A percentile compares a stretch with the other conserved stretches of the same genome.
Conservation (phyloP, 345 rosid species). For the Hypericum androsaemum region DNA sequence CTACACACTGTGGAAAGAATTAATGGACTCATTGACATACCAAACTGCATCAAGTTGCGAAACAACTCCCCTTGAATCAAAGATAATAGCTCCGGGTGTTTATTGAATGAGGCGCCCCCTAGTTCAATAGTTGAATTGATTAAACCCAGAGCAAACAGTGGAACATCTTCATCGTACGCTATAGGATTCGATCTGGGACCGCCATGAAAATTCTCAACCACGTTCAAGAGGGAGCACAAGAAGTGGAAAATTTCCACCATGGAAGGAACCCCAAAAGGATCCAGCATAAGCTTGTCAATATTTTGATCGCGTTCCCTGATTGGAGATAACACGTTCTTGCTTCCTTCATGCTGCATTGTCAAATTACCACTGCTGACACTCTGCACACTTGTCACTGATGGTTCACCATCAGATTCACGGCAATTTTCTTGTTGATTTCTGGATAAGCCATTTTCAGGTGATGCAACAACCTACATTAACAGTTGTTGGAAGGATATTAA, state of each 20-base stretch:
- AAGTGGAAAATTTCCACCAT: conserved; percentile 68
- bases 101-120: conserved; percentile 29
- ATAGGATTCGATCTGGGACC: conserved; percentile 51
- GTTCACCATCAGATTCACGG: conserved; percentile 25
- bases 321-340: conserved; percentile 17
- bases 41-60: conserved; percentile 64
- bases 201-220: conserved; percentile 36
- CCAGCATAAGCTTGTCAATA: conserved; percentile 35
- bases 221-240: conserved; percentile 57
- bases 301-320: conserved; percentile 29
- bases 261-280: conserved; percentile 64
- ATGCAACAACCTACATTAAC: conserved; percentile 31
- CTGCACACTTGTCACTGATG: conserved; percentile 16
- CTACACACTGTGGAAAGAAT: conserved; percentile 70
- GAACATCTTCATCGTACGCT: conserved; percentile 74
- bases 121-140: conserved; percentile 62
- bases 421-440: conserved; percentile 42
- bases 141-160: conserved; percentile 64
- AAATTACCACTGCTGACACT: conserved; percentile 20
- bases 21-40: conserved; percentile 66
- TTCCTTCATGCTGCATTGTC: conserved; percentile 22
- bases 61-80: conserved; percentile 65
- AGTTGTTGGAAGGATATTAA: conserved; percentile 14
- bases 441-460: conserved; percentile 24
- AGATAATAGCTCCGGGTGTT: conserved; percentile 38